A percentile compares a stretch with the other conserved stretches of the same genome.
These are phyloP conservation scores for Fusarium transvaalense DNA, from an alignment of 2,329 filamentous ascomycete genomes.

Conservation along the genomic window DNA sequence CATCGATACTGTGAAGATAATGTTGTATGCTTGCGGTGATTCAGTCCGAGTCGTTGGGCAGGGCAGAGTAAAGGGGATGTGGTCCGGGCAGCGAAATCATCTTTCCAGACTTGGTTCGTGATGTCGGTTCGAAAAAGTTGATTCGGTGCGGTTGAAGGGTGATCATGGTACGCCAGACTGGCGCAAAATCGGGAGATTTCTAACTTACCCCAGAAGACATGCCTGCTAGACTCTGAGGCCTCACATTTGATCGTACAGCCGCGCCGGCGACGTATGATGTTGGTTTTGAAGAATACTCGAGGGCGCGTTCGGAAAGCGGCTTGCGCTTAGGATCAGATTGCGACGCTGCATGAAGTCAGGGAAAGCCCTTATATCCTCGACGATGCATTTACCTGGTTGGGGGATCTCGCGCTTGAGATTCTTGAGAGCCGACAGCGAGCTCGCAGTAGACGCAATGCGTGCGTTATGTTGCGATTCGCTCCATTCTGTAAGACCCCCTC, in stretches of 20 bases:
- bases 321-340: conserved; percentile 72
- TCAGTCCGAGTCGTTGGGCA: neutral
- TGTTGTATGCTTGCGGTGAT: too few relatives aligned
- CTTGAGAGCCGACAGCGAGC: conserved; percentile 56
- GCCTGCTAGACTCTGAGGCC: conserved; percentile 57
- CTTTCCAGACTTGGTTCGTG: neutral
- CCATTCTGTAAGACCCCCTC: conserved; percentile 64
- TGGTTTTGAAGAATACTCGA: conserved; percentile 61
- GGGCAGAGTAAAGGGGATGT: neutral
- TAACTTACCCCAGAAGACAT: conserved; percentile 51
- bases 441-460: conserved; percentile 60
- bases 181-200: neutral
- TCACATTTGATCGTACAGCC: conserved; percentile 59
- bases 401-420: conserved; percentile 66
- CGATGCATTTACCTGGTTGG: conserved; percentile 56
- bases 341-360: conserved; percentile 55
- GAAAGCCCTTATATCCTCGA: neutral
- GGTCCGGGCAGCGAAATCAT: neutral
- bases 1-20: neutral
- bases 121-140: neutral
- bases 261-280: conserved; percentile 55
- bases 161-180: neutral
- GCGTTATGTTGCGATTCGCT: conserved; percentile 72
- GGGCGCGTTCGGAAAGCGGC: conserved; percentile 67
- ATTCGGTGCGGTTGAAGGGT: neutral